Percentiles rank a stretch among this genome's conserved stretches.
These are phyloP conservation scores for Corymbia citriodora DNA, from an alignment of 441 rosid species.

Conservation along the genomic window DNA sequence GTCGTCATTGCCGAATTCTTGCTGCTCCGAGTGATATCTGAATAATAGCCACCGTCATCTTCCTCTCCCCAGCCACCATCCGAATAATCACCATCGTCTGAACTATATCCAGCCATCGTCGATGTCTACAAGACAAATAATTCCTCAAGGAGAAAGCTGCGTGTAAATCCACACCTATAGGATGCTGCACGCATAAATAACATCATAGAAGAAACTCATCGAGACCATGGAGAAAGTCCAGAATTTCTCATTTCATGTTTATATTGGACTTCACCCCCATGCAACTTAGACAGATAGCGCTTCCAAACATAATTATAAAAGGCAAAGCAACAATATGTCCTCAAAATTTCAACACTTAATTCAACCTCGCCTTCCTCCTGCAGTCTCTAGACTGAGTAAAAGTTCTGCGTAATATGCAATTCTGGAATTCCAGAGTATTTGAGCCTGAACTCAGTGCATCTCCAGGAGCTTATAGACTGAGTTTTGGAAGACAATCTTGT, in stretches of 20 bases:
- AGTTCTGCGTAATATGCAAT: rapidly evolving
- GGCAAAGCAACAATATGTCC: not conserved
- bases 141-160: not conserved
- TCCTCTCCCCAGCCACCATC: not conserved
- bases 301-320: not conserved
- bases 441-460: not conserved
- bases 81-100: not conserved
- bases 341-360: not conserved
- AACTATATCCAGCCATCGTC: not conserved
- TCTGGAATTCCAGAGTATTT: not conserved
- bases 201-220: not conserved
- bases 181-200: not conserved
- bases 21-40: not conserved
- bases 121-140: not conserved
- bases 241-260: not conserved
- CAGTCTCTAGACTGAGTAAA: not conserved
- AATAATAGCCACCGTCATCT: not conserved
- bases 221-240: no score
- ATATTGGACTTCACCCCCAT: not conserved
- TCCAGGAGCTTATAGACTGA: not conserved
- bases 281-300: not conserved
- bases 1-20: not conserved
- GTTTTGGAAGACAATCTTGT: not conserved
- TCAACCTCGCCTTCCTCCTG: not conserved
- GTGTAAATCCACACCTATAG: not conserved